phyloP scores from a whole-genome alignment of 2,329 filamentous ascomycete genomes.

The Penicillium palitans region DNA sequence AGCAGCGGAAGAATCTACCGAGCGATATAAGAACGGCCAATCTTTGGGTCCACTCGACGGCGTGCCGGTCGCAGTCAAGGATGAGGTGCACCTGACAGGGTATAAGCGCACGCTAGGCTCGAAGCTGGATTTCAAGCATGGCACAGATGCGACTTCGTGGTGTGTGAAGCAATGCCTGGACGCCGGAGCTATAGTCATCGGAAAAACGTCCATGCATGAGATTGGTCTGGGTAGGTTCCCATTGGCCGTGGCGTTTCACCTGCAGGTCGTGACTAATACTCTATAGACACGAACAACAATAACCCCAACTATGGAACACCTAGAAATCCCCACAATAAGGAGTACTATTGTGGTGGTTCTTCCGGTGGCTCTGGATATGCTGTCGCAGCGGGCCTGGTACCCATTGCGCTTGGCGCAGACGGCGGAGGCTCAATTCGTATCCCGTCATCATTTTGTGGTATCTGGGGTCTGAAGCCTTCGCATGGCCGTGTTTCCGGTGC shows the following conservation, averaged over 20 bases:
- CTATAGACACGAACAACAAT: constrained; percentile 73
- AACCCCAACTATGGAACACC: constrained; percentile 75
- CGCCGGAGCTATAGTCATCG: constrained; percentile 72
- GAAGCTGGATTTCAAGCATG: constrained; percentile 56
- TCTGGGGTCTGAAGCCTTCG: constrained; percentile 78
- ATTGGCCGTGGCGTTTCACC: not conserved
- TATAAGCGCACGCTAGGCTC: constrained; percentile 69
- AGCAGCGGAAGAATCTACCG: constrained; percentile 71
- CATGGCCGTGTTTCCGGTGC: constrained; percentile 66
- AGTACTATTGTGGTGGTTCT: constrained; percentile 79
- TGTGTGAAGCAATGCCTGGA: constrained; percentile 70
- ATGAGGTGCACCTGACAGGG: constrained; percentile 71
- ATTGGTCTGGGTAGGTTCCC: constrained; percentile 62
- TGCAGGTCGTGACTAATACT: constrained; percentile 3
- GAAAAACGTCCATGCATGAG: constrained; percentile 79
- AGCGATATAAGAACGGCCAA: constrained; percentile 67
- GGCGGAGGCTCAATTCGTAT: constrained; percentile 75
- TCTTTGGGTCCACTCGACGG: constrained; percentile 73
- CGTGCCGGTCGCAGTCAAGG: constrained; percentile 80
- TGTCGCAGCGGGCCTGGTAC: constrained; percentile 68
- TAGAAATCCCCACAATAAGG: constrained; percentile 71
- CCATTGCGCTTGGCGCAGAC: constrained; percentile 71
- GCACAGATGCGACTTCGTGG: constrained; percentile 62
- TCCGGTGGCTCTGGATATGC: constrained; percentile 75
- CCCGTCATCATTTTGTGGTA: constrained; percentile 72